Percentiles rank a stretch among this genome's conserved stretches.
Conservation (phyloP, 495 filamentous ascomycete species). For the Pyrenula massariospora region DNA sequence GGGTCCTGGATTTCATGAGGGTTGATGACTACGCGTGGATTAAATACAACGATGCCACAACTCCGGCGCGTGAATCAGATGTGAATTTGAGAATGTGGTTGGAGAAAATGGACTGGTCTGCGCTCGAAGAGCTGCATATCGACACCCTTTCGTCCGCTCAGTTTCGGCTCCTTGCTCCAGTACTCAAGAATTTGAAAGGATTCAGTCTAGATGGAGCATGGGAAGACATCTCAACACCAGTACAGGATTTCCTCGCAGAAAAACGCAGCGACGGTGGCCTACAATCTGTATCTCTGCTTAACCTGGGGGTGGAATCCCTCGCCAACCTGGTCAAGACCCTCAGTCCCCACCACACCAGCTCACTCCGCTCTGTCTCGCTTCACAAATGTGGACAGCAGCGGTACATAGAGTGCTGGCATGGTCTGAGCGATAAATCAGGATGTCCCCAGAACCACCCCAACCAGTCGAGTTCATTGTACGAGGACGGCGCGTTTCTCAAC, state of each 20-base stretch:
- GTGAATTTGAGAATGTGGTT: neutral
- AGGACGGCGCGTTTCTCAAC: neutral
- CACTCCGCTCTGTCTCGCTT: neutral
- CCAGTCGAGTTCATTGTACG: neutral
- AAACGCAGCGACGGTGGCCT: too few relatives aligned
- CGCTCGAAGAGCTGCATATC: neutral
- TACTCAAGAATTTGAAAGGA: neutral
- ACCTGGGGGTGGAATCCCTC: neutral
- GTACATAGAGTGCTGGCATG: neutral
- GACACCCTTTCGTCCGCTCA: neutral
- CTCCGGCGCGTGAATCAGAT: neutral
- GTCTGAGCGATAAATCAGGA: neutral
- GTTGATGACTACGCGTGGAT: neutral
- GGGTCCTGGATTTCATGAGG: neutral
- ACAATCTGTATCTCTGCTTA: neutral
- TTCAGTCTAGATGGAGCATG: neutral
- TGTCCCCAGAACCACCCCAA: neutral
- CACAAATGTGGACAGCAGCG: neutral
- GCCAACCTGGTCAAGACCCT: neutral
- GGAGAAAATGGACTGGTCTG: neutral
- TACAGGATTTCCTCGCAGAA: neutral
- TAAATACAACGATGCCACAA: neutral
- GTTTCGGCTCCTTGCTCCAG: neutral
- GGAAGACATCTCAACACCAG: neutral
- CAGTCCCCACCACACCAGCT: neutral